These are phyloP conservation scores for Ordospora colligata DNA, from an alignment of 371 early-diverging fungal species.

Conservation along the genomic window DNA sequence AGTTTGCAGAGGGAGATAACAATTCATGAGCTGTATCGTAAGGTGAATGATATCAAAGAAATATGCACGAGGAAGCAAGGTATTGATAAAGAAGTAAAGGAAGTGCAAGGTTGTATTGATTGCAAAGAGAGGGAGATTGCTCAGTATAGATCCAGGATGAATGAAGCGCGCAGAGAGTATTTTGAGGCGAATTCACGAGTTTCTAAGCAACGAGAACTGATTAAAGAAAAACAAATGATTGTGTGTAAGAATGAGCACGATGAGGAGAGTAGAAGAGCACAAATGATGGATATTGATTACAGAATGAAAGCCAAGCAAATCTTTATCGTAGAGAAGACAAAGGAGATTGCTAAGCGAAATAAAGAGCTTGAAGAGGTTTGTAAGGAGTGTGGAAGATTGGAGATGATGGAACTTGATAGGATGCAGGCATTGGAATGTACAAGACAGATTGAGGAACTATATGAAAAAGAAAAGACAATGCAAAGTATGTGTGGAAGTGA, in stretches of 20 bases:
- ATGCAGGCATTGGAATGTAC: background rate
- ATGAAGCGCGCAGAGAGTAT: background rate
- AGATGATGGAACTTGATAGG: background rate
- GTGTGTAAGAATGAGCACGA: background rate
- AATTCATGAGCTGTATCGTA: background rate
- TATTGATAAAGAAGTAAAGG: background rate
- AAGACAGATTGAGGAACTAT: constrained; percentile 7
- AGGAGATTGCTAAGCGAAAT: constrained; percentile 63
- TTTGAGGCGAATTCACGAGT: background rate
- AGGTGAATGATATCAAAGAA: background rate
- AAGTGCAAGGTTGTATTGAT: background rate
- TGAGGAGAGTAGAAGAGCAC: background rate
- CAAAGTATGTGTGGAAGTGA: background rate
- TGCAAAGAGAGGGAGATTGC: background rate
- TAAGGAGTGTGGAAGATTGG: constrained; percentile 36
- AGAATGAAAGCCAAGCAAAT: background rate
- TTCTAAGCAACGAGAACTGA: background rate
- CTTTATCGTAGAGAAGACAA: background rate
- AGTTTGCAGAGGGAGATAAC: constrained; percentile 15
- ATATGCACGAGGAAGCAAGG: background rate
- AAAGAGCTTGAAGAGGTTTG: constrained; percentile 64
- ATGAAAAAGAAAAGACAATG: constrained; percentile 11
- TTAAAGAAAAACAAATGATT: constrained; percentile 5
- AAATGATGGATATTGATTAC: background rate
- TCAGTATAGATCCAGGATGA: background rate